Base-by-base conservation (phyloP, 208 protist species). In the Acanthamoeba castellanii region DNA sequence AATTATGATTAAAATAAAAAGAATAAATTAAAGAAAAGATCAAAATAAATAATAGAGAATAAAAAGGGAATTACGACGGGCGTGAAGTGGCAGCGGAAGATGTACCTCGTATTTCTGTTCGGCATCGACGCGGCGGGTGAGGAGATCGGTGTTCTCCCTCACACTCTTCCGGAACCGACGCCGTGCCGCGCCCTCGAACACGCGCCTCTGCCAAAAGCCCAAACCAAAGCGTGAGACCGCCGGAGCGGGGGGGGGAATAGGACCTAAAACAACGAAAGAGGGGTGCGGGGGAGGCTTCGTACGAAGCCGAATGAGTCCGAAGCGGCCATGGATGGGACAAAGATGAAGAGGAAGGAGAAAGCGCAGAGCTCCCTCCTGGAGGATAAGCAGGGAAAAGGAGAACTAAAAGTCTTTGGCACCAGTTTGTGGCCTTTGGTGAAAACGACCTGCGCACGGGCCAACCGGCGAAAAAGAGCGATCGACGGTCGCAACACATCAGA, bases 271-370 rank as follows among this genome's bases (percentile, higher is more conserved):
- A 50, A 27, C 34, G n/a, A 47, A 81, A 81, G n/a, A 81, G 1
- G 30, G 30, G 37, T 13, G 25, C 5, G 32, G 74, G 20, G 74
- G 55, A 22, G 55, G 55, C 7, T 11, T 52, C 7, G 47, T 84
- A 84, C 76, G 42, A 84, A 84, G 76, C 76, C 76, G 45, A 84
- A 84, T 1, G 76, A 84, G 76, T 84, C 76, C 42, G 76, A 84
- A 37, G 76, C 25, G 42, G 76, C 34, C 76, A 84, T 84, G 72
- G 52, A 11, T 57, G 57, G 22, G 18, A 64, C 57, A 27, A 64
- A 64, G 22, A 27, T 66, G 14, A 27, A 16, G 59, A 27, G 64
- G 22, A 20, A 70, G 64, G 27, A 20, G 64, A 70, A 70, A n/a
- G n/a, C 14, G 64, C 8, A 20, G 20, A 42, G 30, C 30, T 74